Base-by-base conservation (phyloP, 805 yeast species). In the Lipomyces yamanashiensis region DNA sequence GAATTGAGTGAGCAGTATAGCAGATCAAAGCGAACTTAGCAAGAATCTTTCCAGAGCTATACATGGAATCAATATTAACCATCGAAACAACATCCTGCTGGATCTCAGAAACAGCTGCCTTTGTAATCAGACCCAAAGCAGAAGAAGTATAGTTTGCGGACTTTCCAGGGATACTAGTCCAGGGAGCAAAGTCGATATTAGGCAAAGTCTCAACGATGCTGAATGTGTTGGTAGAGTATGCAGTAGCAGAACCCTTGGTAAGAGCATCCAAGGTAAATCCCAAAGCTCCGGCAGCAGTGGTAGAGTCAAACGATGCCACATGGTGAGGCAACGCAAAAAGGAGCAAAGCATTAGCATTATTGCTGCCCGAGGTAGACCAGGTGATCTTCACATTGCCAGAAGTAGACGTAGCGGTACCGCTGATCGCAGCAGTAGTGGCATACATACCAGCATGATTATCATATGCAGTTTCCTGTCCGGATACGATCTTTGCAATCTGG, bases 21-120 rank as follows among this genome's bases (percentile, higher is more conserved):
- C 91, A 80, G 58, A 95, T 82, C 81, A 89, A 88, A 0, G 98
- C 97, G 76, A 89, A 95, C 77, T 92, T 95, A 69, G 92, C 97
- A 55, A 92, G 78, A 34, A 85, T 81, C 74, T 95, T 93, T 12
- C 98, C 99, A 1, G 96, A 83, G 21, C 90, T 86, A 76, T 93
- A 93, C 89, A 92, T 92, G 0, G 97, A 90, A 66, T 90, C 90
- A 10, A 87, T 78, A 71, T 88, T 78, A n/a, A 88, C 82, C 74
- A 81, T 83, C 17, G 80, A 82, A 3, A 77, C 76, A 41, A 88
- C 81, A 66, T 87, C 89, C 58, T 79, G 84, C 36, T 80, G 71
- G 9, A 83, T 74, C 69, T 89, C 95, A 5, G 74, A 64, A n/a
- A 70, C 72, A 1, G 89, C 88, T 0, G 83, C 83, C 21, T 73